These are phyloP conservation scores for Solanum tarijense DNA, from an alignment of 257 asterid species.

Conservation along the genomic window DNA sequence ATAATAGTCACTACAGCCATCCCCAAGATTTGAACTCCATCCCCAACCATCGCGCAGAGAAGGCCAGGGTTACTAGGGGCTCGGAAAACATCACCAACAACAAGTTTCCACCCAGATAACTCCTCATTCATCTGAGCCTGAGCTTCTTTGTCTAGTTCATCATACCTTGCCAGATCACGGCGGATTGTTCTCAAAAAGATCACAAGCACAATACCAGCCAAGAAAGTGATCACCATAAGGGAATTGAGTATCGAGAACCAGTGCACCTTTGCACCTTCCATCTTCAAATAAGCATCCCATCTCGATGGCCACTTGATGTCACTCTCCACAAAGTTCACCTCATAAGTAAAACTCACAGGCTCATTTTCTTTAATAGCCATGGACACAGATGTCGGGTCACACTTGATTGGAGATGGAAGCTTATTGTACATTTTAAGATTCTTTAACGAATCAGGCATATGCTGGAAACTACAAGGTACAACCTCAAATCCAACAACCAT, in stretches of 20 bases:
- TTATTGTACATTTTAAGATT: conserved; percentile 46
- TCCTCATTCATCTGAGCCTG: conserved; percentile 97
- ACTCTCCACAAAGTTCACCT: conserved; percentile 67
- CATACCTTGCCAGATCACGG: conserved; percentile 69
- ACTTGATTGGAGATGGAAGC: conserved; percentile 44
- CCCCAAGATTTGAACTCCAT: conserved; percentile 87
- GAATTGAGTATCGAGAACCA: conserved; percentile 92
- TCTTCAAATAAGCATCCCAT: conserved; percentile 87
- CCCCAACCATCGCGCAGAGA: conserved; percentile 84
- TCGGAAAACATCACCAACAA: conserved; percentile 76
- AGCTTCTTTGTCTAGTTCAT: conserved; percentile 86
- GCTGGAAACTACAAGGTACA: conserved; percentile 69
- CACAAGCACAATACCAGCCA: conserved; percentile 85
- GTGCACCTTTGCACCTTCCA: conserved; percentile 94
- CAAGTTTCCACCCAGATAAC: conserved; percentile 90
- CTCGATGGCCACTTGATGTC: conserved; percentile 93
- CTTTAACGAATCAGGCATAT: conserved; percentile 39
- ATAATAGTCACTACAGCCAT: conserved; percentile 76
- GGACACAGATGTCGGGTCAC: conserved; percentile 57
- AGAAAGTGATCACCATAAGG: conserved; percentile 82
- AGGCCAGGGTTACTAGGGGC: conserved; percentile 64
- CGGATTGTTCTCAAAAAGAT: conserved; percentile 79
- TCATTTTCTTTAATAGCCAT: conserved; percentile 69
- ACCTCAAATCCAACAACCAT: conserved; percentile 94
- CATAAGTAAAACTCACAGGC: conserved; percentile 57